Evolutionary conservation across 768 basidiomycete genomes (phyloP).

Genomic region (Psilocybe sp.): DNA sequence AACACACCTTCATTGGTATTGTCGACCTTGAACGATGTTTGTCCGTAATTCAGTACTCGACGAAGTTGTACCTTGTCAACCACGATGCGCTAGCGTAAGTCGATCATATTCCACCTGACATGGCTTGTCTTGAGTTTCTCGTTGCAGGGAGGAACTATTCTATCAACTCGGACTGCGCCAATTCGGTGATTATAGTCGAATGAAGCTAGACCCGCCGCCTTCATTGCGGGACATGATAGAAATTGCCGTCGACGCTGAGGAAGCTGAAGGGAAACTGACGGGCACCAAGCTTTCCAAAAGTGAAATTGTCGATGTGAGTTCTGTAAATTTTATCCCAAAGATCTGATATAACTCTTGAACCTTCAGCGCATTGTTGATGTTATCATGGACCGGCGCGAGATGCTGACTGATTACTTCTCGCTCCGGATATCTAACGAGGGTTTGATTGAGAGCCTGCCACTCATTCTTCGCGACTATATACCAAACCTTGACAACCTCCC

Average conservation of each 20-base stretch:
- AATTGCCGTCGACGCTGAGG: conserved; percentile 75
- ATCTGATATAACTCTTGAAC: not conserved
- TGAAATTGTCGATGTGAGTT: conserved; percentile 67
- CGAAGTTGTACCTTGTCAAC: conserved; percentile 87
- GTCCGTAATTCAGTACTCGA: conserved; percentile 83
- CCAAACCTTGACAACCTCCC: conserved; percentile 92
- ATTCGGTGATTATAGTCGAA: conserved; percentile 76
- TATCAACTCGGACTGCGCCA: conserved; percentile 92
- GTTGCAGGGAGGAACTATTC: conserved; percentile 82
- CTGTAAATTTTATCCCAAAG: not conserved
- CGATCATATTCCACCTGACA: not conserved
- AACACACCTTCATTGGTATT: conserved; percentile 91
- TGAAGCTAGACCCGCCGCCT: conserved; percentile 84
- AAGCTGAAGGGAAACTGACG: conserved; percentile 30
- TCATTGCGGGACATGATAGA: conserved; percentile 65
- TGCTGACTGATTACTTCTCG: conserved; percentile 92
- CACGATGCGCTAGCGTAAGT: conserved; percentile 82
- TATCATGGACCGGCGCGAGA: conserved; percentile 62
- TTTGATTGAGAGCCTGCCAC: conserved; percentile 70
- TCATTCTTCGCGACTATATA: conserved; percentile 82
- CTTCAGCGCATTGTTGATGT: conserved; percentile 62
- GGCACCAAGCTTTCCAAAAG: conserved; percentile 52
- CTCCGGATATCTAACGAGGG: conserved; percentile 68
- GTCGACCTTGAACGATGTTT: conserved; percentile 73
- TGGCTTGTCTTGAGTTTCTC: not conserved